phyloP scores from a whole-genome alignment of 257 asterid genomes.

The Ilex asprella region DNA sequence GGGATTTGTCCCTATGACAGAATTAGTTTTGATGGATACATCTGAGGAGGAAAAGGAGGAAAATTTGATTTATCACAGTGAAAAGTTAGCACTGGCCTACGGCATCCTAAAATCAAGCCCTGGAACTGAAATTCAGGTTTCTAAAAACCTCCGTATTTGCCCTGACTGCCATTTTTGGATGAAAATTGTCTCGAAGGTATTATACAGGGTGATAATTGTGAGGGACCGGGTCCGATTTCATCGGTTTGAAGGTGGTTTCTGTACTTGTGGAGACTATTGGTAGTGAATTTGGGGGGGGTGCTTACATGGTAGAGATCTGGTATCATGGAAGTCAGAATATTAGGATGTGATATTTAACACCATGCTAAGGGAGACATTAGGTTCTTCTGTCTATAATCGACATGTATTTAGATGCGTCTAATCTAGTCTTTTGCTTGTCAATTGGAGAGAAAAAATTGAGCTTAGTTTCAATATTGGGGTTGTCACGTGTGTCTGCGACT shows the following conservation, averaged over 20 bases:
- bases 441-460: too few relatives aligned
- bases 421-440: too few relatives aligned
- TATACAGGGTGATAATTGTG: conserved; percentile 52
- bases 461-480: too few relatives aligned
- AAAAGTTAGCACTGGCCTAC: conserved; percentile 66
- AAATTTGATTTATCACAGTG: conserved; percentile 64
- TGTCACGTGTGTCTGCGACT: too few relatives aligned
- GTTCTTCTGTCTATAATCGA: too few relatives aligned
- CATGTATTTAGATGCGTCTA: too few relatives aligned
- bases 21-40: conserved; percentile 74
- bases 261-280: conserved; percentile 80
- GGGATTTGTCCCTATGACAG: conserved; percentile 43
- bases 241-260: conserved; percentile 55
- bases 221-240: conserved; percentile 81
- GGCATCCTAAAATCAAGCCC: conserved; percentile 64
- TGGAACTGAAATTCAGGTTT: conserved; percentile 50
- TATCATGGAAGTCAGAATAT: too few relatives aligned
- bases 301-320: too few relatives aligned
- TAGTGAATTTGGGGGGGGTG: conserved; percentile 15
- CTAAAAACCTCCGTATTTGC: conserved; percentile 72
- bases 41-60: conserved; percentile 84
- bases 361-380: too few relatives aligned
- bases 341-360: too few relatives aligned
- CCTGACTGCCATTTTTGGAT: conserved; percentile 78
- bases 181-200: conserved; percentile 53